phyloP scores from a whole-genome alignment of 768 basidiomycete species.

The Mycena alexandri region DNA sequence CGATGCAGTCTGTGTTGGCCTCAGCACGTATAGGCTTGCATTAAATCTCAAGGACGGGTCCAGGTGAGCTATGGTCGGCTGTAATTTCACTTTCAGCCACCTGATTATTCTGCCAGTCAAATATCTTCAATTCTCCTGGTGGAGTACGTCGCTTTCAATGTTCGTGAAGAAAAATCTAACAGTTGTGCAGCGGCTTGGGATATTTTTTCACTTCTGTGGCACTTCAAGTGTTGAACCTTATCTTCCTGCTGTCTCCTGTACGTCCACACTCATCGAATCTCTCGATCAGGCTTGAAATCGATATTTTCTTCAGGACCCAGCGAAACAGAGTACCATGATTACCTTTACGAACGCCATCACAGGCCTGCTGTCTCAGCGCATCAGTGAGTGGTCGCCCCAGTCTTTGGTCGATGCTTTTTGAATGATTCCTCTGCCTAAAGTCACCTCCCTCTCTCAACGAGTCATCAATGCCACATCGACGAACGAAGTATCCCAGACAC shows the following conservation, averaged over 20 bases:
- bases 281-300: neutral
- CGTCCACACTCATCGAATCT: neutral
- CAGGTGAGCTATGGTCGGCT: neutral
- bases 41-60: neutral
- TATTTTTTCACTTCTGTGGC: slow-evolving; percentile 1
- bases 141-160: neutral
- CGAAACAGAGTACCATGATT: slow-evolving; percentile 11
- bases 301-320: neutral
- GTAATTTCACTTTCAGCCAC: neutral
- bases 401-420: neutral
- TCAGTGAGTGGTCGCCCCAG: neutral
- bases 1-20: slow-evolving; percentile 3
- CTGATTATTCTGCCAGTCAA: neutral
- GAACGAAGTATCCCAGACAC: no score
- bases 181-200: slow-evolving; percentile 1
- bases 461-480: neutral
- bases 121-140: slow-evolving; percentile 9
- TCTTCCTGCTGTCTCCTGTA: slow-evolving; percentile 11
- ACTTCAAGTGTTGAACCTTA: slow-evolving; percentile 9
- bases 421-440: slow-evolving; percentile 1
- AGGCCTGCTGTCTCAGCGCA: slow-evolving; percentile 11
- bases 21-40: neutral
- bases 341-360: slow-evolving; percentile 13
- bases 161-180: neutral
- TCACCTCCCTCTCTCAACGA: slow-evolving; percentile 2